Percentiles rank a stretch among this genome's conserved stretches.
These are phyloP conservation scores for Maudiozyma pseudohumilis DNA, from an alignment of 805 yeast species.

Conservation along the genomic window DNA sequence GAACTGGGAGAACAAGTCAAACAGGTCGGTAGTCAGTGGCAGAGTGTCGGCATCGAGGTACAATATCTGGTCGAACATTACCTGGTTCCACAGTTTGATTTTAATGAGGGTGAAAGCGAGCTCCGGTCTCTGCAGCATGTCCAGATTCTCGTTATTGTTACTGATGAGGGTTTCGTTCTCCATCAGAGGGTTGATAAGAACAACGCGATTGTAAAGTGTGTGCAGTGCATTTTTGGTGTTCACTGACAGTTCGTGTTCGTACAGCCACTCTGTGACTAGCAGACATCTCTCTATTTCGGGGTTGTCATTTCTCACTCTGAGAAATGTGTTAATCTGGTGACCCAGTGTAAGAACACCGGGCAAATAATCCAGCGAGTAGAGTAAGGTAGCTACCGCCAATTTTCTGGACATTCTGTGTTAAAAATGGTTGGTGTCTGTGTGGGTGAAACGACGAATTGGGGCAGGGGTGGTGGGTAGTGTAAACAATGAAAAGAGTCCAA, in stretches of 20 bases:
- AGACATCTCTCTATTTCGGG: slow-evolving; percentile 10
- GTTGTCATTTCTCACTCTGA: slow-evolving; percentile 5
- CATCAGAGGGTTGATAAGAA: slow-evolving; percentile 19
- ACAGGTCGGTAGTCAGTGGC: slow-evolving; percentile 29
- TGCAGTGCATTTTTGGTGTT: slow-evolving; percentile 11
- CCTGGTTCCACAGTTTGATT: slow-evolving; percentile 39
- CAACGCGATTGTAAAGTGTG: slow-evolving; percentile 20
- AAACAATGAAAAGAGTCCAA: too few species aligned
- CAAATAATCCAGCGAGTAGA: slow-evolving; percentile 42
- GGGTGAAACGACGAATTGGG: too few species aligned
- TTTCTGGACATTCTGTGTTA: slow-evolving; percentile 1
- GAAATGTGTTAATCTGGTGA: slow-evolving; percentile 23
- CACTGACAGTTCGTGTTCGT: slow-evolving; percentile 11
- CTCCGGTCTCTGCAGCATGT: slow-evolving; percentile 40
- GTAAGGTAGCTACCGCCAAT: slow-evolving; percentile 28
- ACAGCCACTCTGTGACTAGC: slow-evolving; percentile 15
- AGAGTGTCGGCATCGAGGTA: slow-evolving; percentile 61
- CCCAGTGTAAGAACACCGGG: slow-evolving; percentile 52
- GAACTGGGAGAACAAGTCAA: slow-evolving; percentile 16
- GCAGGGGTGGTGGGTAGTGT: too few species aligned
- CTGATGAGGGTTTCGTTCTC: slow-evolving; percentile 12
- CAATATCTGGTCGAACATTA: slow-evolving; percentile 36
- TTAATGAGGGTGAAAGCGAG: slow-evolving; percentile 42
- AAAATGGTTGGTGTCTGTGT: too few species aligned
- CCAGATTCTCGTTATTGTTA: slow-evolving; percentile 22